phyloP scores from a whole-genome alignment of 75 land plant genomes.

The Sequoia sempervirens region DNA sequence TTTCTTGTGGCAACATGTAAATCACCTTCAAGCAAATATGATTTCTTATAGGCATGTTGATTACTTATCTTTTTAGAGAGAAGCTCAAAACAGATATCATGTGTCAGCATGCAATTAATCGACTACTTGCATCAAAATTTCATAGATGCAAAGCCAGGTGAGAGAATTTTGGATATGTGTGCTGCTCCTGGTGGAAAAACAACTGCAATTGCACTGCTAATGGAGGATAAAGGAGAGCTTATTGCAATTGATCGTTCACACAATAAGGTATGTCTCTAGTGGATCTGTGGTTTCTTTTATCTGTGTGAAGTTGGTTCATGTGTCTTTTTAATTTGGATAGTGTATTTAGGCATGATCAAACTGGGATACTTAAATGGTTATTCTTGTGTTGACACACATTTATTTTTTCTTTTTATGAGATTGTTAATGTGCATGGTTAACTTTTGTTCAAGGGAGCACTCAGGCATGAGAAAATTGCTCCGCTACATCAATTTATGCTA shows the following conservation, averaged over 20 bases:
- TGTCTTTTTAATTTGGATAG: neutral
- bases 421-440: neutral
- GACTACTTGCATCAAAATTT: neutral
- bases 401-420: neutral
- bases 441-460: neutral
- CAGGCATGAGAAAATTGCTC: neutral
- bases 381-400: neutral
- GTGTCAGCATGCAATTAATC: neutral
- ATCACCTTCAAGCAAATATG: neutral
- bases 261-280: conserved; percentile 54
- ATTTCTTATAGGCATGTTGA: neutral
- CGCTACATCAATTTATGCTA: neutral
- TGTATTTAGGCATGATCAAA: neutral
- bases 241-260: conserved; percentile 92
- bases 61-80: neutral
- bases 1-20: neutral
- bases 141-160: conserved; percentile 87
- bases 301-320: neutral
- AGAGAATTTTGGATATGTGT: conserved; percentile 90
- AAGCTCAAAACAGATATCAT: neutral
- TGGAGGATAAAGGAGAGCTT: conserved; percentile 84
- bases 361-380: neutral
- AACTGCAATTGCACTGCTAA: conserved; percentile 89
- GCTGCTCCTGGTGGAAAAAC: conserved; percentile 99
- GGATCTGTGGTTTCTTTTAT: neutral